Base-by-base conservation (phyloP, 2,329 filamentous ascomycete species). In the Hypoxylon sp. region DNA sequence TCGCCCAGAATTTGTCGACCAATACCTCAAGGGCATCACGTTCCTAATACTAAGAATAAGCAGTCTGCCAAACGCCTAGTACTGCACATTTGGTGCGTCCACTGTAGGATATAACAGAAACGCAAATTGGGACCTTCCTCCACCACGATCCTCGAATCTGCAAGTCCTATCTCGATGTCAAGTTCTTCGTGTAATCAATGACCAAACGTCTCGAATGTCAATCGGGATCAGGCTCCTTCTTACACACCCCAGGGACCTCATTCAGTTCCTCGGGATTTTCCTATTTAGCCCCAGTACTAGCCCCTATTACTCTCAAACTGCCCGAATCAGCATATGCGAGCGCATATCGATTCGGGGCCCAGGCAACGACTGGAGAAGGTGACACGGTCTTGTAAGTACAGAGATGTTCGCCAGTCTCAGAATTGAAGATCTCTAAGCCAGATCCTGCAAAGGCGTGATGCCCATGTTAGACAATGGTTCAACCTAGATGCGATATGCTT, bases 311-410 rank as follows among this genome's bases (percentile, higher is more conserved):
- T 73, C 90, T 88, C 62, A 94, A 78, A 53, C 85, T 85, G 0
- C 90, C 90, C 34, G 87, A 78, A 74, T 94, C 91, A 55, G 87
- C 87, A 75, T 93, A 94, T 1, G 91, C 92, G 63, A 95, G 79
- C 70, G 87, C 88, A 76, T 94, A 94, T 61, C 88, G 84, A 43
- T 86, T 89, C 2, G 92, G 92, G 69, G 92, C 91, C 91, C 91
- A 94, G 2, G 90, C 86, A 6, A 94, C 90, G 9, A 91, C 84
- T 1, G 88, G 87, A 58, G 87, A 88, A 11, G 89, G 81, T 21
- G 87, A 85, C 0, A 83, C 82, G 8, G 91, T 90, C 77, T 93
- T 92, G 70, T 93, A 85, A 1, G 85, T 91, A 75, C 92, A 86
- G 12, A 94, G 85, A 69, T 88, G 85, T 46, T 94, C 91, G 21